Conservation (phyloP, 768 basidiomycete genomes). For the Kwoniella shandongensis region DNA sequence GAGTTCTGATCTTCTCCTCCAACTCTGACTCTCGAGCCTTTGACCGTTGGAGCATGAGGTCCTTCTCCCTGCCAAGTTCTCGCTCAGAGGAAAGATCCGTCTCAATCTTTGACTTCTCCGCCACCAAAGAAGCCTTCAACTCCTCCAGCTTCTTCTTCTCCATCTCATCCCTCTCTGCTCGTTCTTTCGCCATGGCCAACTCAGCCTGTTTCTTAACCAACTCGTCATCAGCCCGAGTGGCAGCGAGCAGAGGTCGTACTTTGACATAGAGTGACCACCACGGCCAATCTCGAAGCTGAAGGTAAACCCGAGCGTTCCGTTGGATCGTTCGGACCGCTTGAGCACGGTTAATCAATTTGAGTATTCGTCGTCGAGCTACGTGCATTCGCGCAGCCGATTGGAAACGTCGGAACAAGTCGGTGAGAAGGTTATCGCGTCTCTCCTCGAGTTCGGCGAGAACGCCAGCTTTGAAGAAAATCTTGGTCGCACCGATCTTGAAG, state of each 20-base stretch:
- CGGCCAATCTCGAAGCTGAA: slow-evolving; percentile 88
- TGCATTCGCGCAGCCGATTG: slow-evolving; percentile 85
- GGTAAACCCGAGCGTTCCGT: slow-evolving; percentile 86
- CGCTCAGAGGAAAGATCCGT: slow-evolving; percentile 80
- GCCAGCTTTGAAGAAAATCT: slow-evolving; percentile 99
- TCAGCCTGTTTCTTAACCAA: slow-evolving; percentile 75
- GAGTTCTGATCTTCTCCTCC: slow-evolving; percentile 74
- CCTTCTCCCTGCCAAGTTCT: slow-evolving; percentile 75
- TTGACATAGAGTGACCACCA: slow-evolving; percentile 99
- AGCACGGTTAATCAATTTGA: slow-evolving; percentile 90
- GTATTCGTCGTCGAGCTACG: slow-evolving; percentile 83
- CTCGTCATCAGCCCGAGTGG: slow-evolving; percentile 89
- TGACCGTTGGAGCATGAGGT: slow-evolving; percentile 73
- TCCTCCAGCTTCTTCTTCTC: slow-evolving; percentile 76
- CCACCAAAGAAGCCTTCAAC: slow-evolving; percentile 76
- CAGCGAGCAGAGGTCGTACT: slow-evolving; percentile 88
- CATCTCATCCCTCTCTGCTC: slow-evolving; percentile 79
- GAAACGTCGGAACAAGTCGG: slow-evolving; percentile 80
- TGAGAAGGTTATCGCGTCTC: slow-evolving; percentile 79
- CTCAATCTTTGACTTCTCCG: slow-evolving; percentile 78
- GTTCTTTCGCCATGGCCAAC: slow-evolving; percentile 71
- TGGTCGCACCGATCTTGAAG: slow-evolving; percentile 91
- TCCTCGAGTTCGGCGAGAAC: slow-evolving; percentile 96
- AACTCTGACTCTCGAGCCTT: slow-evolving; percentile 81
- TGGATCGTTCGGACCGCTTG: slow-evolving; percentile 89